Conservation (phyloP, 495 filamentous ascomycete species). For the Hyaloscypha variabilis region DNA sequence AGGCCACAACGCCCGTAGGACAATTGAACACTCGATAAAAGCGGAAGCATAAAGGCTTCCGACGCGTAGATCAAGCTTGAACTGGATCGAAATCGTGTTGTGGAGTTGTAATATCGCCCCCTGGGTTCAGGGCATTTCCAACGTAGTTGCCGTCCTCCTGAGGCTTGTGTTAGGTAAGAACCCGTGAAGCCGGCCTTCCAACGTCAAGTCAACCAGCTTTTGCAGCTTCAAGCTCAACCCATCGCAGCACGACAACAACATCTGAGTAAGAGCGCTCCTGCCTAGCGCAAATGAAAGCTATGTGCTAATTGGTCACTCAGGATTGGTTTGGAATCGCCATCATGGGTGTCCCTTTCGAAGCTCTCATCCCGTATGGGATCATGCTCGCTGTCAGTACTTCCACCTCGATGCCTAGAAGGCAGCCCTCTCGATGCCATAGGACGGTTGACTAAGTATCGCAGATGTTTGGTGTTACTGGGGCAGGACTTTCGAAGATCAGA, state of each 20-base stretch:
- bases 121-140: conserved; percentile 6
- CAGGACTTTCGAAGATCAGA: conserved; percentile 72
- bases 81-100: conserved; percentile 24
- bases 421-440: conserved; percentile 5
- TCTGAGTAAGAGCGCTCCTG: conserved; percentile 8
- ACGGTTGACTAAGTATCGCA: conserved; percentile 41
- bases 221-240: conserved; percentile 16
- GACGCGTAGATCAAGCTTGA: conserved; percentile 33
- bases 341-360: conserved; percentile 97
- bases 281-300: not conserved
- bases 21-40: conserved; percentile 22
- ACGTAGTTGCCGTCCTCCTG: conserved; percentile 24
- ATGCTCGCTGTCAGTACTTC: conserved; percentile 71
- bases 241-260: conserved; percentile 19
- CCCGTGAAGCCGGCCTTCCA: conserved; percentile 3
- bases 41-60: conserved; percentile 19
- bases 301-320: conserved; percentile 21
- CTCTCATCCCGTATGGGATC: conserved; percentile 91
- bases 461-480: conserved; percentile 91
- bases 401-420: conserved; percentile 16
- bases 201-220: conserved; percentile 20
- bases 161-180: conserved; percentile 14
- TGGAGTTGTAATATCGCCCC: conserved; percentile 30
- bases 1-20: conserved; percentile 23
- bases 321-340: conserved; percentile 35